Evolutionary conservation across 805 yeast genomes (phyloP), one percentile per base, ranked within the genome.

Genomic region (Wickerhamomyces alni): DNA sequence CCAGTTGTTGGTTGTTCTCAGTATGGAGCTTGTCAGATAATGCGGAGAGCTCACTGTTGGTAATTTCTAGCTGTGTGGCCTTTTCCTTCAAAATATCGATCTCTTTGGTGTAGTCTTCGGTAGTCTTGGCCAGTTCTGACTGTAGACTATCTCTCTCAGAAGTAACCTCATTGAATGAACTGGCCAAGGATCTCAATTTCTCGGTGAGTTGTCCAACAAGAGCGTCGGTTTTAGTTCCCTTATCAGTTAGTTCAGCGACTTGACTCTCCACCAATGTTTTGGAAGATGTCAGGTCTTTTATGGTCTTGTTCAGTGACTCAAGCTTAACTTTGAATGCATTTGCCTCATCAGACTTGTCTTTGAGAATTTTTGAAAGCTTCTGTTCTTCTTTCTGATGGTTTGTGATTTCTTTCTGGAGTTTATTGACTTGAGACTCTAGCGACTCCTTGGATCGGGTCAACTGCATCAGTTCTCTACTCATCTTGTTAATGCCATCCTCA

Each of bases 401-500:
- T 28, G 50, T 51, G 7, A 24, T 18, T 5, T 50, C 46, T 30
- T 66, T 71, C 16, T 65, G 70, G 3, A 65, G 49, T 8, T 63
- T 64, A 24, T 66, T 69, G 13, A 74, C 58, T 8, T 60, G 58
- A 19, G 65, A 64, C 33, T 72, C 78, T 7, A 71, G 51, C 0
- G 72, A 71, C 2, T 73, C 77, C 42, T 80, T 80, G 26, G 77
- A 77, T 40, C 75, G 76, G 0, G 78, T 71, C 32, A 87, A 64
- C 35, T 73, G 73, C 58, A 87, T 75, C 24, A 89, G 64, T 47
- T 89, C 98, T 30, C 91, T 67, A 39, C 82, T 83, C 95, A 89
- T 85, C 50, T 87, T 88, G 55, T 88, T 88, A 37, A 89, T 81
- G 4, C 95, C 97, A 43, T 77, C 81, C 52, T 89, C 96, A 1